Percentiles rank a stretch among this genome's conserved stretches.
These are phyloP conservation scores for Fomitopsis schrenkii DNA, from an alignment of 1,284 basidiomycete genomes.

Conservation along the genomic window DNA sequence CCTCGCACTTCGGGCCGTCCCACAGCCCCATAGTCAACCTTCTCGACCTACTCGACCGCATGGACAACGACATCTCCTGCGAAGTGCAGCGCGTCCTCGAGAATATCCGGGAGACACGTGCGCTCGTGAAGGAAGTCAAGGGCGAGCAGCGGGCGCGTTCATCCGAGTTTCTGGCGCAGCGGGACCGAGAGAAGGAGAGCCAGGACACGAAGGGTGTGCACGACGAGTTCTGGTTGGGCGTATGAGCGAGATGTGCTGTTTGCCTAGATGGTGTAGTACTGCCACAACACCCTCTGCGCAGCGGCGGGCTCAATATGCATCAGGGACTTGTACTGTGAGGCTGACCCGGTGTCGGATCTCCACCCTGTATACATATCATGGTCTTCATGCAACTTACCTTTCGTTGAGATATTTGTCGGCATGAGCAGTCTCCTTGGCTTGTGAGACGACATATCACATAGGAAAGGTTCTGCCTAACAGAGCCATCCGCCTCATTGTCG, in stretches of 20 bases:
- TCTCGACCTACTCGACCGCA: slow-evolving; percentile 32
- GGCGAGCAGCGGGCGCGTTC: slow-evolving; percentile 23
- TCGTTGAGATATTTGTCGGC: too few species aligned
- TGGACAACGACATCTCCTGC: slow-evolving; percentile 34
- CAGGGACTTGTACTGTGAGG: too few species aligned
- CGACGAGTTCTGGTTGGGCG: slow-evolving; percentile 29
- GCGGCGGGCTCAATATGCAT: too few species aligned
- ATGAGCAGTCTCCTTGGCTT: too few species aligned
- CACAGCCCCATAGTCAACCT: slow-evolving; percentile 27
- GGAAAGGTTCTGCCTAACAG: too few species aligned
- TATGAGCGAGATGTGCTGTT: not conserved
- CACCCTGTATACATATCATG: too few species aligned
- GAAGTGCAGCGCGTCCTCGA: slow-evolving; percentile 36
- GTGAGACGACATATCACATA: too few species aligned
- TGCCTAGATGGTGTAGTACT: too few species aligned
- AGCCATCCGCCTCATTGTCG: too few species aligned
- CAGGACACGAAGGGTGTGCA: slow-evolving; percentile 24
- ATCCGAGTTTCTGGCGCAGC: slow-evolving; percentile 14
- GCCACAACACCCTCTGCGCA: too few species aligned
- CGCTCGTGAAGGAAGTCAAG: slow-evolving; percentile 26
- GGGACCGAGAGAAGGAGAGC: slow-evolving; percentile 16
- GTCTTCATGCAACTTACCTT: too few species aligned
- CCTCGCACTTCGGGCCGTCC: slow-evolving; percentile 17
- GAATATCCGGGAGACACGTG: slow-evolving; percentile 33
- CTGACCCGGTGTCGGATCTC: too few species aligned